phyloP scores from a whole-genome alignment of 1,139 yeast species.

The Saccharomycopsis hybrid region DNA sequence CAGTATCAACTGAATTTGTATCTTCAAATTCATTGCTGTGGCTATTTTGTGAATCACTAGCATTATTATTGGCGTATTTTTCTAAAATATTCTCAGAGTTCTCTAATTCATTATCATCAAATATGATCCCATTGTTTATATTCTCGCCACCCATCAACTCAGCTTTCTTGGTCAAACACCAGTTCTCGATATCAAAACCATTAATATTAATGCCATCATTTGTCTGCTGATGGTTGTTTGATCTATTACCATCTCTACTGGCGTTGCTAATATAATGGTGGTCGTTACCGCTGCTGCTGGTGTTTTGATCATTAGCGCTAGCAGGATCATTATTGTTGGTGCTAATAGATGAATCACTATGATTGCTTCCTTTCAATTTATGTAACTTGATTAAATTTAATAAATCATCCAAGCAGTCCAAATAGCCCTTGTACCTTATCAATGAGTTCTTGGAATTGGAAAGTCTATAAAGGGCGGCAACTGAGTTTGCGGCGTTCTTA shows the following conservation, averaged over 20 bases:
- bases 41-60: no score
- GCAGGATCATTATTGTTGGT: not conserved
- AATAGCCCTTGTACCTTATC: slow-evolving; percentile 46
- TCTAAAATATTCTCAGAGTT: no score
- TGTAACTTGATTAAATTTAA: slow-evolving; percentile 35
- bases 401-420: slow-evolving; percentile 51
- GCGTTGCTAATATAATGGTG: not conserved
- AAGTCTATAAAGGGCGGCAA: slow-evolving; percentile 52
- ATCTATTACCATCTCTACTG: not conserved
- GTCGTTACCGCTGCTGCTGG: not conserved
- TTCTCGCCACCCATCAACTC: slow-evolving; percentile 34
- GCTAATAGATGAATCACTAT: not conserved
- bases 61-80: no score
- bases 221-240: not conserved
- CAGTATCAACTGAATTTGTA: not conserved
- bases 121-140: slow-evolving; percentile 13
- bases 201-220: not conserved
- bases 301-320: slow-evolving; percentile 25
- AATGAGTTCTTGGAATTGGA: slow-evolving; percentile 41
- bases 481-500: slow-evolving; percentile 58
- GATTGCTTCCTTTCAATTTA: not conserved
- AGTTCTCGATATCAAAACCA: slow-evolving; percentile 42
- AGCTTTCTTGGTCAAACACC: slow-evolving; percentile 45
- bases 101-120: not conserved
- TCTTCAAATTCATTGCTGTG: not conserved